Conservation (phyloP, 305 asterid species). For the Striga hermonthica region DNA sequence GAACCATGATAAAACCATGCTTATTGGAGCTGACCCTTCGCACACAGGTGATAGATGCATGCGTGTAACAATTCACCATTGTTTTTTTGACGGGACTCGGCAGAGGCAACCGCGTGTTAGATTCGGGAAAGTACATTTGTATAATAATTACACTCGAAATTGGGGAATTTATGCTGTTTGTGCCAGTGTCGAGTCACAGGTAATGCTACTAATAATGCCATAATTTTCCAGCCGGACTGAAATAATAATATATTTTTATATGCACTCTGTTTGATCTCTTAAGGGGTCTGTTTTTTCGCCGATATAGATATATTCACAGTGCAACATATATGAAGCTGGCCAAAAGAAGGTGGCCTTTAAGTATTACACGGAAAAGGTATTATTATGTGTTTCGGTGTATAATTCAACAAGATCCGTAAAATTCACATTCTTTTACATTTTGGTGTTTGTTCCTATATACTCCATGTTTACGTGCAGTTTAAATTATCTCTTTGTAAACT, state of each 20-base stretch:
- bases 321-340: slow-evolving; percentile 91
- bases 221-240: neutral
- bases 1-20: slow-evolving; percentile 83
- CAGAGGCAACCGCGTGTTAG: slow-evolving; percentile 96
- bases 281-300: slow-evolving; percentile 9
- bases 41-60: slow-evolving; percentile 72
- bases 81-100: slow-evolving; percentile 91
- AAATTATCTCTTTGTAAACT: too few relatives aligned
- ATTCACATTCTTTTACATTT: neutral
- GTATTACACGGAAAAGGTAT: slow-evolving; percentile 84
- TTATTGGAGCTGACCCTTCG: slow-evolving; percentile 81
- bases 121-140: slow-evolving; percentile 82
- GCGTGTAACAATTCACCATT: slow-evolving; percentile 85
- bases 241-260: neutral
- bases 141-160: slow-evolving; percentile 77
- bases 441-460: neutral
- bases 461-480: neutral
- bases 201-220: slow-evolving; percentile 24
- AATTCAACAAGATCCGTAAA: neutral
- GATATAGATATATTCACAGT: slow-evolving; percentile 69
- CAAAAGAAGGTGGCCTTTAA: slow-evolving; percentile 76
- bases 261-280: slow-evolving; percentile 11
- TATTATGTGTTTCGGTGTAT: slow-evolving; percentile 28
- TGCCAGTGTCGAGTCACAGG: slow-evolving; percentile 98
- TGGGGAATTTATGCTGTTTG: slow-evolving; percentile 97